Evolutionary conservation across 2,329 filamentous ascomycete species (phyloP), one percentile per base, ranked within the genome.

Genomic region (Ophiostoma quercus): DNA sequence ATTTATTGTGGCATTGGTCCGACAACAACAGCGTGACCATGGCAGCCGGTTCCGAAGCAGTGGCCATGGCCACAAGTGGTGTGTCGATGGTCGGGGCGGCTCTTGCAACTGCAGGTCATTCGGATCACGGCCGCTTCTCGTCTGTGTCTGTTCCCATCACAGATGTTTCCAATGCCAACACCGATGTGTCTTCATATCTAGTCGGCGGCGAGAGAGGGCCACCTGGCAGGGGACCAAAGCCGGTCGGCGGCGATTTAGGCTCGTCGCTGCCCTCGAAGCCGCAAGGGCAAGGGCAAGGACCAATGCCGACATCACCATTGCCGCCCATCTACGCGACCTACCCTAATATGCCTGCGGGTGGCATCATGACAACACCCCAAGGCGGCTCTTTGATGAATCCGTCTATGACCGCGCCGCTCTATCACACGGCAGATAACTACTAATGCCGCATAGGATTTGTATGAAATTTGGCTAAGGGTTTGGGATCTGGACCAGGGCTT

Each of bases 351-450:
- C n/a, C 60, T 29, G 32, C 60, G 3, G 6, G 7, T 19, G 34
- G 62, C 29, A 39, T 34, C 34, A 65, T 65, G 16, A 8, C 32
- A 14, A 37, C 32, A 1, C 7, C 51, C n/a, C 29, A 57, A 1
- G 67, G 37, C 0, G n/a, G 67, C 16, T 32, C 41, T 8, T 47
- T 62, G 39, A 41, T 67, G 62, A 9, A 25, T 1, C 34, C 34
- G 14, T 37, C 62, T 0, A 34, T 69, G 16, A 69, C 67, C 29
- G 69, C 68, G 63, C 69, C 63, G 2, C 37, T 68, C 12, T 71
- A 71, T 11, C 34, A 54, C 2, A 69, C 67, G 32, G 66, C 67
- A 4, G 70, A 71, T 16, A 54, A 68, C 41, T 37, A 34, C 1
- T 68, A 34, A 67, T 62, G 57, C 57, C 25, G 5, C 3, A 19